Base-by-base conservation (phyloP, 2,329 filamentous ascomycete genomes). In the Colletotrichum zoysiae region DNA sequence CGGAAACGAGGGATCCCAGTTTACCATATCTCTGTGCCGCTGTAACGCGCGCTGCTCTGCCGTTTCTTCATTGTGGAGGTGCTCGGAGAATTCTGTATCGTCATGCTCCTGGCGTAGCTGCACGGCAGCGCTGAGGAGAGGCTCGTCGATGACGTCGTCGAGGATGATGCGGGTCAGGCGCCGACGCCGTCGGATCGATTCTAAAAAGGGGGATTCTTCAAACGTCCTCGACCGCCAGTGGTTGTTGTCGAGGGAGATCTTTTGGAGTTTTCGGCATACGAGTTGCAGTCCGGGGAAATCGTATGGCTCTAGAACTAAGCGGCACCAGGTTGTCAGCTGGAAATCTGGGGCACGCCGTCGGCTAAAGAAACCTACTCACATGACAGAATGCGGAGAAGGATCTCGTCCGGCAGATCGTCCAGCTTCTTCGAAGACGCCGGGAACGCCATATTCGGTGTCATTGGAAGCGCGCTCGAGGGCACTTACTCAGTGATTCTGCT, bases 1-100 rank as follows among this genome's bases (percentile, higher is more conserved):
- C 0, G 90, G 88, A 74, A 92, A 94, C 0, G 89, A 89, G 0
- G 93, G 93, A 76, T 97, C 94, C 95, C 95, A 97, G 75, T 94
- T 94, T 5, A 91, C 91, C 77, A 93, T 84, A 69, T 93, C 87
- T 61, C 90, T 87, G 30, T 84, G 81, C 67, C 84, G 83, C 75
- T 87, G 82, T 77, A 77, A 77, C 69, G 78, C 74, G 30, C 77
- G 77, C 58, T 74, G 77, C 64, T 76, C 73, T 66, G 66, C 50
- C 67, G 75, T 78, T 76, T 48, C 63, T 76, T 75, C 78, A 77
- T 71, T 71, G 76, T 73, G 40, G 18, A 64, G 38, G 40, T 70
- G 53, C 16, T 55, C 35, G 4, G 42, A 26, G 5, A 58, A 42
- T 42, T 72, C 65, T 46, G 51, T 42, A 20, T 42, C 60, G 42